Conservation (phyloP, 148 eudicot genomes). For the Simmondsia chinensis region DNA sequence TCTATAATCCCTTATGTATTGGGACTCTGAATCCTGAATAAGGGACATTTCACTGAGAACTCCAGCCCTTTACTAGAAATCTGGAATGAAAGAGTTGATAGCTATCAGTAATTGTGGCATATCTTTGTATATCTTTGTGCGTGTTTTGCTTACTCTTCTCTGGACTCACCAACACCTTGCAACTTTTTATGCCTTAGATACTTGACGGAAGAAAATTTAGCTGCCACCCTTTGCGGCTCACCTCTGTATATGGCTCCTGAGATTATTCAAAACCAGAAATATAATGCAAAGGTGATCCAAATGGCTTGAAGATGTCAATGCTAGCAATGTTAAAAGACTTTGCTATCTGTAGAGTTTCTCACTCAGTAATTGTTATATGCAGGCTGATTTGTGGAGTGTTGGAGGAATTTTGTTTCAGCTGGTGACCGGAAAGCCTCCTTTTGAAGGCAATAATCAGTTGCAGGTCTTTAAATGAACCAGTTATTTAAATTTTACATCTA, state of each 20-base stretch:
- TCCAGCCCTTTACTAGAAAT: too few species aligned
- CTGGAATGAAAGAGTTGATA: too few species aligned
- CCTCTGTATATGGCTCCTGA: conserved; percentile 54
- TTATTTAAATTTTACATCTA: too few species aligned
- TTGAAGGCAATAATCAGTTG: conserved; percentile 27
- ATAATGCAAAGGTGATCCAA: conserved; percentile 36
- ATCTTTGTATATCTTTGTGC: not conserved
- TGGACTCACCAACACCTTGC: not conserved
- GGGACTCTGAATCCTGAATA: too few species aligned
- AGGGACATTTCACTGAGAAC: too few species aligned
- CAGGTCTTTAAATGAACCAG: conserved; percentile 29
- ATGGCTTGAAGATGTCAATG: not conserved
- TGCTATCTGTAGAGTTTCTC: not conserved
- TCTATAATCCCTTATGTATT: too few species aligned
- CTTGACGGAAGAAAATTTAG: conserved; percentile 39
- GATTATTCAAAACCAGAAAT: conserved; percentile 39
- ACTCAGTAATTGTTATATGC: conserved; percentile 1
- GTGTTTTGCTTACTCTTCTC: not conserved
- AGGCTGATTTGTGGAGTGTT: conserved; percentile 59
- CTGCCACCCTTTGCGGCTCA: conserved; percentile 50
- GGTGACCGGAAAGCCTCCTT: conserved; percentile 42
- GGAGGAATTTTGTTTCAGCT: conserved; percentile 44
- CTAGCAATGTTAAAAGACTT: too few species aligned
- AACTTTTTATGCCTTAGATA: conserved; percentile 23
- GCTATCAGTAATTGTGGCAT: not conserved